Evolutionary conservation across 2,329 filamentous ascomycete genomes (phyloP).

Genomic region (Pestalotiopsis sp.): DNA sequence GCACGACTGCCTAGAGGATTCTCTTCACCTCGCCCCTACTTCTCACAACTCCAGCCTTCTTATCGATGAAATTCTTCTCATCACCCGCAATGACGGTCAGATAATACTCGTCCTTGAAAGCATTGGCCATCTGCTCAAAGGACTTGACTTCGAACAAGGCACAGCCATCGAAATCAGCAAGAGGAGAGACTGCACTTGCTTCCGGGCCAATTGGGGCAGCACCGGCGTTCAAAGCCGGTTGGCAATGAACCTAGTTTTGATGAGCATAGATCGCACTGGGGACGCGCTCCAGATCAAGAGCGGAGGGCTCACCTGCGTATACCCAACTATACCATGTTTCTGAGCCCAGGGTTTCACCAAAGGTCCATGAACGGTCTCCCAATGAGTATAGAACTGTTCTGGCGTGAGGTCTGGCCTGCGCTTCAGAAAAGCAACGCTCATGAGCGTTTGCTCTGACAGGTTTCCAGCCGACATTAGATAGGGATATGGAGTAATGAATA

Average conservation of each 20-base stretch:
- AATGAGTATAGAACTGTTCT: slow-evolving; percentile 37
- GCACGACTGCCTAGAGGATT: neutral
- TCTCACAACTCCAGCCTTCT: slow-evolving; percentile 26
- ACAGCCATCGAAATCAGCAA: slow-evolving; percentile 33
- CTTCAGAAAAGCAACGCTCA: slow-evolving; percentile 27
- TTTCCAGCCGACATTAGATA: neutral
- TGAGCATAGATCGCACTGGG: neutral
- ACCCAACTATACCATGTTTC: slow-evolving; percentile 34
- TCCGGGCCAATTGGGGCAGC: slow-evolving; percentile 19
- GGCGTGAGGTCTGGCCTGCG: slow-evolving; percentile 31
- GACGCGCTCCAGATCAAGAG: neutral
- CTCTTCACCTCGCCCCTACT: slow-evolving; percentile 22
- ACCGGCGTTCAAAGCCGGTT: slow-evolving; percentile 26
- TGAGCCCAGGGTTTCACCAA: slow-evolving; percentile 36
- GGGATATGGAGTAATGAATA: neutral
- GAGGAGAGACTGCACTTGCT: slow-evolving; percentile 13
- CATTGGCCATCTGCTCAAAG: slow-evolving; percentile 28
- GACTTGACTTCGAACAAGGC: slow-evolving; percentile 33
- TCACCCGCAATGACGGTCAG: slow-evolving; percentile 30
- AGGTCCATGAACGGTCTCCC: slow-evolving; percentile 34
- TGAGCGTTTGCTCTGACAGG: slow-evolving; percentile 6
- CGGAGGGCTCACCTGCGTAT: slow-evolving; percentile 29
- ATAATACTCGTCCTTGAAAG: slow-evolving; percentile 35
- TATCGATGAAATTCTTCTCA: slow-evolving; percentile 33
- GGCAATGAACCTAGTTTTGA: slow-evolving; percentile 26